phyloP scores from a whole-genome alignment of 2,329 filamentous ascomycete genomes.

The Fusarium tjaetaba region DNA sequence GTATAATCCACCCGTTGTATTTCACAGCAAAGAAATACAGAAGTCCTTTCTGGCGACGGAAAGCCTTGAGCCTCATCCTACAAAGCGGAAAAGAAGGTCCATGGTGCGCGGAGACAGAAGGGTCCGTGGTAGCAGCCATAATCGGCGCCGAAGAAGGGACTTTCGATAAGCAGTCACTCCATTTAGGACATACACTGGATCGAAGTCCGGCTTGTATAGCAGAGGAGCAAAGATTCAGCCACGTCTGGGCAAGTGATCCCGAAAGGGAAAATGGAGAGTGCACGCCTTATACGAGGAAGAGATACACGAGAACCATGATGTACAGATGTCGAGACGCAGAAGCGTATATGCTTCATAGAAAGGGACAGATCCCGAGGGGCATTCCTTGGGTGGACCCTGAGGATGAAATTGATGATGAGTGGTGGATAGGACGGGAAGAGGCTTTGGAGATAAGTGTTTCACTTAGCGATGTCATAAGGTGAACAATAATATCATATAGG shows the following conservation, averaged over 20 bases:
- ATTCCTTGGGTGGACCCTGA: not conserved
- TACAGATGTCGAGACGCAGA: not conserved
- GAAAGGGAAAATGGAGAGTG: not conserved
- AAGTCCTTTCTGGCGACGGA: slow-evolving; percentile 22
- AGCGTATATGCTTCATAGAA: not conserved
- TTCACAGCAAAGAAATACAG: slow-evolving; percentile 29
- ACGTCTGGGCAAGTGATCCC: not conserved
- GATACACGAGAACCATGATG: not conserved
- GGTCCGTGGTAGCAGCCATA: not conserved
- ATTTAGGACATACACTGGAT: not conserved
- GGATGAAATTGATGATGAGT: not conserved
- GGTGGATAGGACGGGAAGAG: not conserved
- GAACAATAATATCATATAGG: accelerated
- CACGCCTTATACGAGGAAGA: accelerated
- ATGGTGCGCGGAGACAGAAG: slow-evolving; percentile 29
- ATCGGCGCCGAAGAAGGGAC: slow-evolving; percentile 18
- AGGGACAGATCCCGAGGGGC: not conserved
- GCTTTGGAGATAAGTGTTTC: not conserved
- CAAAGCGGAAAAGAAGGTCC: slow-evolving; percentile 29
- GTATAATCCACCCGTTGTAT: slow-evolving; percentile 28
- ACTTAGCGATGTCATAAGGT: too few relatives aligned
- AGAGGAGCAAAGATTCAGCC: not conserved
- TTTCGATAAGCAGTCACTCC: not conserved
- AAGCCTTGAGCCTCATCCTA: slow-evolving; percentile 1
- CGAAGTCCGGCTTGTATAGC: not conserved